phyloP scores from a whole-genome alignment of 352 stramenopile species.

The Phytophthora idaei region DNA sequence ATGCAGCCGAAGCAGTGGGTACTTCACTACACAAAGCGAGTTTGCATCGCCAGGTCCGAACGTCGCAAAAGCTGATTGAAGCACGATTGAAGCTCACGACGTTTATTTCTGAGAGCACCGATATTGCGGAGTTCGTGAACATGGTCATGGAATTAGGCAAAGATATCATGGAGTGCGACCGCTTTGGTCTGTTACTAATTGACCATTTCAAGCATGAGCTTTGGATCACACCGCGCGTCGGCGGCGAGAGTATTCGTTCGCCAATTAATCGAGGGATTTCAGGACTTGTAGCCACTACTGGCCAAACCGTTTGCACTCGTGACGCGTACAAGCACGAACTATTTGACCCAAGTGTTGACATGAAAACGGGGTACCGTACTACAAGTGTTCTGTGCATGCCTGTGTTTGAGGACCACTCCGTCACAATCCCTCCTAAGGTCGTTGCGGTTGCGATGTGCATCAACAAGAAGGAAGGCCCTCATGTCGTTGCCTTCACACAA shows the following conservation, averaged over 20 bases:
- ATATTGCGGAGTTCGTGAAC: conserved; percentile 70
- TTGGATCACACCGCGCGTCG: conserved; percentile 68
- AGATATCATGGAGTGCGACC: conserved; percentile 76
- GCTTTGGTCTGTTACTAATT: conserved; percentile 71
- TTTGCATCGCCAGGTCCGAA: conserved; percentile 71
- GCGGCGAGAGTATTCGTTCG: conserved; percentile 59
- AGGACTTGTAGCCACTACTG: conserved; percentile 69
- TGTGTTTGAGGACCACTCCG: conserved; percentile 69
- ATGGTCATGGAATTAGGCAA: conserved; percentile 79
- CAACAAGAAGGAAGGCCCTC: conserved; percentile 86
- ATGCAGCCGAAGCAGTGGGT: conserved; percentile 68
- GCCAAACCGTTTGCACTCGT: conserved; percentile 56
- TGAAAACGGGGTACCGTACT: conserved; percentile 77
- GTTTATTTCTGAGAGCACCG: conserved; percentile 62
- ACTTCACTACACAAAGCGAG: conserved; percentile 75
- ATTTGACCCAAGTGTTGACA: conserved; percentile 72
- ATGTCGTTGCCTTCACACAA: conserved; percentile 74
- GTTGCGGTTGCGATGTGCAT: conserved; percentile 87
- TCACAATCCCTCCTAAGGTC: conserved; percentile 50
- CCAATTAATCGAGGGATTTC: conserved; percentile 75
- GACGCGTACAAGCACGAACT: conserved; percentile 79
- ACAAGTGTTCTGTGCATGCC: conserved; percentile 78
- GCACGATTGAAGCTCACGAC: conserved; percentile 65
- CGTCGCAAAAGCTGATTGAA: conserved; percentile 76
- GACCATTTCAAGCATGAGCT: conserved; percentile 82